These are phyloP conservation scores for Waltergamsia citrina DNA, from an alignment of 2,329 filamentous ascomycete genomes.

Conservation along the genomic window DNA sequence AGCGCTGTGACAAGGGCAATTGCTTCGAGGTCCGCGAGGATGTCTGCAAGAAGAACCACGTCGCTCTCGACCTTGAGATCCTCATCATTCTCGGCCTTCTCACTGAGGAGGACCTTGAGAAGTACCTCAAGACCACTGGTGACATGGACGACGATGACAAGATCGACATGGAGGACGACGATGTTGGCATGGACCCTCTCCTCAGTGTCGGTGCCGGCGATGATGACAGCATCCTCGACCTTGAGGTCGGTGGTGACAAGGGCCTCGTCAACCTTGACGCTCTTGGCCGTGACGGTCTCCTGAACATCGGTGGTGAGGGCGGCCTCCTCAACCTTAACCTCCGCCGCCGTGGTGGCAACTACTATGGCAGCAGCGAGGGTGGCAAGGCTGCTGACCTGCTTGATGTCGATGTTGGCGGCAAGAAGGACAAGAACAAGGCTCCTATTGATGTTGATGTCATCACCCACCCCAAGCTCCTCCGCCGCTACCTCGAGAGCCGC, in stretches of 20 bases:
- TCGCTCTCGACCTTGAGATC: slow-evolving; percentile 10
- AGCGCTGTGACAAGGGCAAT: slow-evolving; percentile 2
- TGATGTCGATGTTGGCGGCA: slow-evolving; percentile 8
- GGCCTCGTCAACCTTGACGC: slow-evolving; percentile 7
- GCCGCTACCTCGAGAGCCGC: background rate
- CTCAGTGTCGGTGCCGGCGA: slow-evolving; percentile 6
- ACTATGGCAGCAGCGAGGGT: slow-evolving; percentile 2
- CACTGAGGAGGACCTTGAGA: slow-evolving; percentile 10
- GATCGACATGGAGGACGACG: slow-evolving; percentile 5
- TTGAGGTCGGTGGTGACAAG: slow-evolving; percentile 7
- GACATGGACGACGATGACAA: slow-evolving; percentile 3
- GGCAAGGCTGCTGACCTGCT: slow-evolving; percentile 2
- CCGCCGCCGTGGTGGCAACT: slow-evolving; percentile 1
- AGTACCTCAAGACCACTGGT: slow-evolving; percentile 11
- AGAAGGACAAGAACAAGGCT: slow-evolving; percentile 7
- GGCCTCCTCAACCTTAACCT: slow-evolving; percentile 6
- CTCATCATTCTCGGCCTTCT: slow-evolving; percentile 11
- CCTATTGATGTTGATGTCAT: slow-evolving; percentile 7
- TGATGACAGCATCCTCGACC: slow-evolving; percentile 7
- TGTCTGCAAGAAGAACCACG: slow-evolving; percentile 11
- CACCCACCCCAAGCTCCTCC: slow-evolving; percentile 5
- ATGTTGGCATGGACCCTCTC: slow-evolving; percentile 7
- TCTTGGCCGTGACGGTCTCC: slow-evolving; percentile 5
- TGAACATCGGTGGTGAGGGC: slow-evolving; percentile 5
- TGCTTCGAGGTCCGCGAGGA: slow-evolving; percentile 10